Percentiles rank a stretch among this genome's conserved stretches.
These are phyloP conservation scores for Cinnamomum micranthum DNA, from an alignment of 164 flowering plant species.

Conservation along the genomic window DNA sequence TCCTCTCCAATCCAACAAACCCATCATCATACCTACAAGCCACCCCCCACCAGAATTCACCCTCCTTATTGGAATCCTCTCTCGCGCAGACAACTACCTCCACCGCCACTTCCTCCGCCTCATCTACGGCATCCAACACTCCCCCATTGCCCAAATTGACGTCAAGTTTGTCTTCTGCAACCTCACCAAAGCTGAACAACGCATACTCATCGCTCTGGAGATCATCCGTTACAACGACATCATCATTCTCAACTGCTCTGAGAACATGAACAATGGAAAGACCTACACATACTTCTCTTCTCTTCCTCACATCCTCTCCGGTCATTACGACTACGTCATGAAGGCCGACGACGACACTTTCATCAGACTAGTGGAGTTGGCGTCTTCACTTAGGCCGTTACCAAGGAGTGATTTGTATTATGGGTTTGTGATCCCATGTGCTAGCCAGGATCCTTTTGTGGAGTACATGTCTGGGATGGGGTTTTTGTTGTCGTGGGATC, in stretches of 20 bases:
- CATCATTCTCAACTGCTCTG: constrained; percentile 54
- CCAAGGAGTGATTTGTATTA: constrained; percentile 53
- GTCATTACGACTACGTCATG: constrained; percentile 52
- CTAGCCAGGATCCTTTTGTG: constrained; percentile 43
- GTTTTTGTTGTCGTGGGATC: constrained; percentile 56
- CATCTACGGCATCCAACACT: constrained; percentile 48
- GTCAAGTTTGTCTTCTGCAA: constrained; percentile 58
- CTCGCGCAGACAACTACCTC: constrained; percentile 43
- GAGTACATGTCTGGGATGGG: constrained; percentile 79
- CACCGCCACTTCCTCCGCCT: constrained; percentile 64
- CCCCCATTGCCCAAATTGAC: constrained; percentile 39
- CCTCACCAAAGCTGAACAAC: constrained; percentile 55
- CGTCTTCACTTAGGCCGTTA: constrained; percentile 28
- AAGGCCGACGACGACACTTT: constrained; percentile 64
- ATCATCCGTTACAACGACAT: constrained; percentile 56
- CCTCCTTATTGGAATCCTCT: constrained; percentile 55
- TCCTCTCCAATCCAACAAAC: neutral
- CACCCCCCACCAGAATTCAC: constrained; percentile 22
- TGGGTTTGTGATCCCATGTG: constrained; percentile 60
- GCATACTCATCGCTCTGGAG: constrained; percentile 41
- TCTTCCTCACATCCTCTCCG: constrained; percentile 28
- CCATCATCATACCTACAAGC: neutral
- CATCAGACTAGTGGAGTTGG: constrained; percentile 34
- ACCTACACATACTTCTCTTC: constrained; percentile 64
- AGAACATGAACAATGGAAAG: constrained; percentile 67